These are phyloP conservation scores for Acanthamoeba lenticulata DNA, from an alignment of 208 protist species.

Conservation along the genomic window DNA sequence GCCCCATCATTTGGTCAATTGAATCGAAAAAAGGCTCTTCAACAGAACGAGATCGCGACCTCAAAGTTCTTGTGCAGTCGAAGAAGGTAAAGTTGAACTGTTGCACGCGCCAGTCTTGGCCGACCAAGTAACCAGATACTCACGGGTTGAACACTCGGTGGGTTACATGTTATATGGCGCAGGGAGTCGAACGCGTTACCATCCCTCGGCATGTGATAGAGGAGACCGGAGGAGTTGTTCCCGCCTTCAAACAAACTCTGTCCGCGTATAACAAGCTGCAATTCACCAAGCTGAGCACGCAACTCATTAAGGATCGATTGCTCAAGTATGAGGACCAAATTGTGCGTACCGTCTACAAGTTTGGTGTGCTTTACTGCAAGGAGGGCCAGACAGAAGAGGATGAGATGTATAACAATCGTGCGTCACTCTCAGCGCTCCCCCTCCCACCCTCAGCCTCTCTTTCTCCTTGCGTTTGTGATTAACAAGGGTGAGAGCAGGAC, in stretches of 20 bases:
- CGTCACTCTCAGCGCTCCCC: neutral
- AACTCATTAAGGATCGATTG: constrained; percentile 57
- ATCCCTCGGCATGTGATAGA: neutral
- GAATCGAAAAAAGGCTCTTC: neutral
- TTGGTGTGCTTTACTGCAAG: constrained; percentile 82
- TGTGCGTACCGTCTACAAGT: constrained; percentile 71
- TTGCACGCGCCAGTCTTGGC: neutral
- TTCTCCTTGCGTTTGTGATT: neutral
- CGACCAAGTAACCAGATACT: too few species aligned
- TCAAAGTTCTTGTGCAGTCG: constrained; percentile 58
- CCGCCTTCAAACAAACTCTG: constrained; percentile 40
- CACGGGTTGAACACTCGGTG: neutral
- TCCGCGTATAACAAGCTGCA: constrained; percentile 21
- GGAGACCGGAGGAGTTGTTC: neutral
- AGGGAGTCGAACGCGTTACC: constrained; percentile 48
- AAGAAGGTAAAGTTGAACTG: too few species aligned
- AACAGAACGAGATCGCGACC: neutral
- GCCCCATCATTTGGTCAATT: constrained; percentile 35
- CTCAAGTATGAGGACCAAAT: constrained; percentile 69
- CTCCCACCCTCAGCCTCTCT: neutral
- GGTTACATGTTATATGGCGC: neutral
- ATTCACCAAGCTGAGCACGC: neutral
- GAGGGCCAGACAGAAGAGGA: constrained; percentile 77
- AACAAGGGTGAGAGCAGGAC: neutral
- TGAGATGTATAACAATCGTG: constrained; percentile 78